Evolutionary conservation across 2,329 filamentous ascomycete species (phyloP).

Genomic region (Fusarium incarnatum): DNA sequence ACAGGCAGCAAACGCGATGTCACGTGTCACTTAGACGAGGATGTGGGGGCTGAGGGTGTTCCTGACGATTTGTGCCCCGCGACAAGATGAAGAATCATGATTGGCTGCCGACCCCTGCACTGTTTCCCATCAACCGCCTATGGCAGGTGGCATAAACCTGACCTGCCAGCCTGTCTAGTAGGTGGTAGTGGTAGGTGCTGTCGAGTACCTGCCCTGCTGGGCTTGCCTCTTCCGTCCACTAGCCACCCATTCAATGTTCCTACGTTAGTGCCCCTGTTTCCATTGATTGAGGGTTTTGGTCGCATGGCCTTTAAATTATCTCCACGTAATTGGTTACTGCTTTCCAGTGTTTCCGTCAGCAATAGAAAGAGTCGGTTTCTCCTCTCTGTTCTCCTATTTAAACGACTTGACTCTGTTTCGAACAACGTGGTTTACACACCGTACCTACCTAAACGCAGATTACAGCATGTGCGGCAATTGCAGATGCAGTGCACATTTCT

Average conservation of each 20-base stretch:
- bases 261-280: conserved; percentile 18
- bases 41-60: conserved; percentile 1
- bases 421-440: neutral
- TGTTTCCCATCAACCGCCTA: conserved; percentile 42
- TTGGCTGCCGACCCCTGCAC: conserved; percentile 44
- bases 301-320: conserved; percentile 23
- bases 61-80: conserved; percentile 52
- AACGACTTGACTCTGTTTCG: neutral
- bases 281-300: conserved; percentile 3
- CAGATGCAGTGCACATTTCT: conserved; percentile 2
- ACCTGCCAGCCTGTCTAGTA: neutral
- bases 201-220: conserved; percentile 22
- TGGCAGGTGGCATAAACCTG: conserved; percentile 35
- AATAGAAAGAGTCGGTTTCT: neutral
- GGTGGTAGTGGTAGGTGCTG: neutral
- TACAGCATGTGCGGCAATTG: neutral
- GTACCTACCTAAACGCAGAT: neutral
- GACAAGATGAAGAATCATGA: conserved; percentile 32
- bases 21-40: conserved; percentile 5
- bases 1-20: conserved; percentile 13
- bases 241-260: conserved; percentile 14
- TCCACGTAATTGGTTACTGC: neutral
- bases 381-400: neutral
- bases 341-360: conserved; percentile 4
- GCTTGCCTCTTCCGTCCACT: conserved; percentile 11